Conservation (phyloP, 345 rosid species). For the Citrus glauca region DNA sequence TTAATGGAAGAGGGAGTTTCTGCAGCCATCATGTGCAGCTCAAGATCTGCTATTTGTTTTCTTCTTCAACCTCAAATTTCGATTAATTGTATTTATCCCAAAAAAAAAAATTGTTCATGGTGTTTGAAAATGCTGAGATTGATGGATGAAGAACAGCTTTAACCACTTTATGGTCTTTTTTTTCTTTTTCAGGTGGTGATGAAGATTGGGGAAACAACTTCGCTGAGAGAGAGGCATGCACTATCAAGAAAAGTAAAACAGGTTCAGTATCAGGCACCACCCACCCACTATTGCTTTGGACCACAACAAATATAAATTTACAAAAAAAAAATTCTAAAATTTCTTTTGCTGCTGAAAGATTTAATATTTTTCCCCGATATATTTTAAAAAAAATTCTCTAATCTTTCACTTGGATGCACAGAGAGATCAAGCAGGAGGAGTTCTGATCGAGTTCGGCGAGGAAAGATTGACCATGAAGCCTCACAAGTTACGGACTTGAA, state of each 20-base stretch:
- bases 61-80: conserved; percentile 22
- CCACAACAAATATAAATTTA: conserved; percentile 21
- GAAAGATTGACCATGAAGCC: conserved; percentile 60
- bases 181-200: conserved; percentile 63
- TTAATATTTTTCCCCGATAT: neutral
- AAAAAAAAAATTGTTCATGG: neutral
- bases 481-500: conserved; percentile 58
- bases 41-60: conserved; percentile 41
- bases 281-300: conserved; percentile 25
- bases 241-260: conserved; percentile 74
- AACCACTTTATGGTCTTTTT: conserved; percentile 38
- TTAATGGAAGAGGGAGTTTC: conserved; percentile 9
- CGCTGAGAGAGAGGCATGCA: conserved; percentile 81
- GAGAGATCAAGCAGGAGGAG: conserved; percentile 48
- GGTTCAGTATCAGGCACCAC: conserved; percentile 49
- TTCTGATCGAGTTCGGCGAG: conserved; percentile 47
- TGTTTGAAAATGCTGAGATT: conserved; percentile 34
- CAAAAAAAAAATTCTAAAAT: neutral
- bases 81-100: conserved; percentile 4
- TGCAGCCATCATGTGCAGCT: conserved; percentile 23
- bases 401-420: conserved; percentile 25
- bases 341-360: neutral
- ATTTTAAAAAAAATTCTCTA: conserved; percentile 2
- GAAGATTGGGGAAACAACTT: conserved; percentile 72
- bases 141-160: conserved; percentile 56